phyloP scores from a whole-genome alignment of 257 asterid species.

The Coffea canephora region DNA sequence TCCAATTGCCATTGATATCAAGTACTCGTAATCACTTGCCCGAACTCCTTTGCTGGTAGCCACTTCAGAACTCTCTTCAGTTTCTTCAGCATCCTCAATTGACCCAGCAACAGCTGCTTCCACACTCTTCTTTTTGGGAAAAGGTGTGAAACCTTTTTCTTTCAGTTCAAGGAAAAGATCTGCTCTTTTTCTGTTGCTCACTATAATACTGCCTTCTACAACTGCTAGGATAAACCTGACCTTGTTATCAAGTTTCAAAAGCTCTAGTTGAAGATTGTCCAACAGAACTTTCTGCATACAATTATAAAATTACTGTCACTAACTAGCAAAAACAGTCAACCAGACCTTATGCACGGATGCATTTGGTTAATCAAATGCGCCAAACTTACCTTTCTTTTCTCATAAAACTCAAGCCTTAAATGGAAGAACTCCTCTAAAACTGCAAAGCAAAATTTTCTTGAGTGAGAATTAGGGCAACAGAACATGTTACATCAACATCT shows the following conservation, averaged over 20 bases:
- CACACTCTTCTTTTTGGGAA: conserved; percentile 54
- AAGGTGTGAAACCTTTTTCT: conserved; percentile 83
- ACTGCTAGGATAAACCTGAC: conserved; percentile 76
- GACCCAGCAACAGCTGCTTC: conserved; percentile 71
- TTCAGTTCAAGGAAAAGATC: conserved; percentile 77
- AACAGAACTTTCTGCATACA: conserved; percentile 60
- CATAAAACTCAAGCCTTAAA: conserved; percentile 75
- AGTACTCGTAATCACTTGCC: conserved; percentile 85
- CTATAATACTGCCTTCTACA: conserved; percentile 78
- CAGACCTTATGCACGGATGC: not conserved
- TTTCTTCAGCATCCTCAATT: conserved; percentile 60
- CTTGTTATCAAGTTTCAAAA: conserved; percentile 74
- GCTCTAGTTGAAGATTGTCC: conserved; percentile 68
- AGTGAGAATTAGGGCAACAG: conserved; percentile 1
- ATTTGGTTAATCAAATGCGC: not conserved
- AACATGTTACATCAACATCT: not conserved
- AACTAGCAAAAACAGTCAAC: not conserved
- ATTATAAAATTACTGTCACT: not conserved
- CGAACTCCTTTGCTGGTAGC: conserved; percentile 43
- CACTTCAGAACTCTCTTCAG: conserved; percentile 48
- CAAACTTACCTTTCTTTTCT: conserved; percentile 69
- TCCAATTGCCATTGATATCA: conserved; percentile 79
- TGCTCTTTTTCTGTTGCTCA: conserved; percentile 81
- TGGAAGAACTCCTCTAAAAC: conserved; percentile 88
- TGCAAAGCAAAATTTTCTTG: conserved; percentile 35